Base-by-base conservation (phyloP, 2,329 filamentous ascomycete genomes). In the Trichoderma polysporum region DNA sequence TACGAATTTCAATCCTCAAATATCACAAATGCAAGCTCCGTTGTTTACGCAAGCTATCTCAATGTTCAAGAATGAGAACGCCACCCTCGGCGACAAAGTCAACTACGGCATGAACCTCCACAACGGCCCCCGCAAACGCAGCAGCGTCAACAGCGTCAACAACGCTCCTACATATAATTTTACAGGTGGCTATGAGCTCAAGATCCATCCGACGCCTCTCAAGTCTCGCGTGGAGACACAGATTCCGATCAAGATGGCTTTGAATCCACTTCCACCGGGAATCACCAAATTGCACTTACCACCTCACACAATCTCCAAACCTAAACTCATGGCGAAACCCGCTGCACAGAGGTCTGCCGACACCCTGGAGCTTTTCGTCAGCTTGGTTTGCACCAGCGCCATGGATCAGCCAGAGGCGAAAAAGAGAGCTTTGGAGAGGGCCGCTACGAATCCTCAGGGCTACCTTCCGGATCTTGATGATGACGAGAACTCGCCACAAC, bases 151-250 rank as follows among this genome's bases (percentile, higher is more conserved):
- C 74, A 52, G 2, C n/a, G 69, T 73, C 49, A 69, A 70, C 25
- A 66, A 35, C 6, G 27, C 70, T 7, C 63, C 70, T 25, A 67
- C 72, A 12, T 79, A 75, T 53, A 75, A 71, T 41, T 79, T 78
- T 52, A 74, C 71, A 19, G 71, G 75, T 31, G 72, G 72, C 19
- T 84, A 78, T 59, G 79, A 79, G 59, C 77, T 92, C 45, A 85
- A 84, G 13, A 86, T 92, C 50, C 84, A 89, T 69, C 87, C 88
- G 5, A 91, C 88, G 3, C 90, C 90, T 5, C 76, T 87, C 66
- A 98, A 97, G 79, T 97, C 94, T 17, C 89, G 95, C 25, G 95
- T 98, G 19, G 95, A 99, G 81, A 98, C 95, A 0, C 95, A 98
- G 76, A 97, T 98, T 72, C 92, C 91, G 9, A 92, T 97, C 71